phyloP scores from a whole-genome alignment of 2,329 filamentous ascomycete genomes.

The Curvularia sp. region DNA sequence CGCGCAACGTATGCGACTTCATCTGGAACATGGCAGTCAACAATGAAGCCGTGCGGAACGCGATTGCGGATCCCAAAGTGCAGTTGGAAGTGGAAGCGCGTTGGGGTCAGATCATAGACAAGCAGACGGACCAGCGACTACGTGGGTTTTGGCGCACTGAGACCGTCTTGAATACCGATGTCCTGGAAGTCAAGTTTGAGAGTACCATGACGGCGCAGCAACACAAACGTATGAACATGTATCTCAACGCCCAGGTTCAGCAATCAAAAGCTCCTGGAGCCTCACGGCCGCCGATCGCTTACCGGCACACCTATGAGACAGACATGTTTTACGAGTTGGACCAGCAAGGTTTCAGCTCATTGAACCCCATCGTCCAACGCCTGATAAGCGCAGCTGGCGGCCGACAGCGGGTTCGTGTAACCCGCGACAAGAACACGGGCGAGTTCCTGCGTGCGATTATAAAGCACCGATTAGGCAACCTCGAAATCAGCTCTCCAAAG shows the following conservation, averaged over 20 bases:
- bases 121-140: constrained; percentile 71
- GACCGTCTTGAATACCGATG: constrained; percentile 37
- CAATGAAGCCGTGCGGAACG: constrained; percentile 63
- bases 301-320: constrained; percentile 80
- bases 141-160: constrained; percentile 73
- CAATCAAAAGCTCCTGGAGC: constrained; percentile 55
- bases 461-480: constrained; percentile 85
- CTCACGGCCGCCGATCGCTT: constrained; percentile 71
- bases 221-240: constrained; percentile 84
- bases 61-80: constrained; percentile 65
- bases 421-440: constrained; percentile 74
- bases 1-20: constrained; percentile 81
- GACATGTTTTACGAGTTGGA: constrained; percentile 74
- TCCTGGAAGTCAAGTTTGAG: constrained; percentile 64
- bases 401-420: constrained; percentile 60
- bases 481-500: constrained; percentile 83
- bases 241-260: constrained; percentile 74
- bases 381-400: constrained; percentile 55
- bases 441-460: constrained; percentile 82
- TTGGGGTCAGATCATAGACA: constrained; percentile 78
- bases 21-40: constrained; percentile 75
- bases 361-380: constrained; percentile 64
- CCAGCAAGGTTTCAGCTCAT: constrained; percentile 59
- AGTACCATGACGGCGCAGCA: constrained; percentile 95
- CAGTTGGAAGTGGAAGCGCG: constrained; percentile 95